Evolutionary conservation across 2,329 filamentous ascomycete genomes (phyloP).

Genomic region (Colletotrichum cordylinicola): DNA sequence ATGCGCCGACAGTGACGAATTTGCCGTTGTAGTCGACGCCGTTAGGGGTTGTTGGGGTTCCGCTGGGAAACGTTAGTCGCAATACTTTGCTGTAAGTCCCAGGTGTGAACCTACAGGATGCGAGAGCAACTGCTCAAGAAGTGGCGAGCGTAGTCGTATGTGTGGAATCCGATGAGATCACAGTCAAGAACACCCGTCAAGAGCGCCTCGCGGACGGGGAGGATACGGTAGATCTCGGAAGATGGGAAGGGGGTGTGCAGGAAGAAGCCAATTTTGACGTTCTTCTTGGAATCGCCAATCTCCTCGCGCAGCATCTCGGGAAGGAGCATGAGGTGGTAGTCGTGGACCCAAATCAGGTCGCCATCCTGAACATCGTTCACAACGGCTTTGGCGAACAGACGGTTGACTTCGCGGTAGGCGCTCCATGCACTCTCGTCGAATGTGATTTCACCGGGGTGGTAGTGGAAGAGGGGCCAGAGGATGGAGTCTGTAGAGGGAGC

Average conservation of each 20-base stretch:
- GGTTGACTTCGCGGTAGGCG: slow-evolving; percentile 92
- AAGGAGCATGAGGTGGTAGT: slow-evolving; percentile 97
- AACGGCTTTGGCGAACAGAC: slow-evolving; percentile 87
- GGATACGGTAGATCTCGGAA: slow-evolving; percentile 94
- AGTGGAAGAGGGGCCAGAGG: slow-evolving; percentile 98
- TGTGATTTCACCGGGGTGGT: slow-evolving; percentile 97
- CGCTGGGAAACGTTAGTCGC: slow-evolving; percentile 38
- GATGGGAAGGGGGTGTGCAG: slow-evolving; percentile 96
- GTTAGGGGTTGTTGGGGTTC: slow-evolving; percentile 83
- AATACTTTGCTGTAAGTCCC: neutral
- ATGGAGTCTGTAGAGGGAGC: slow-evolving; percentile 74
- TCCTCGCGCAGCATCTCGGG: slow-evolving; percentile 95
- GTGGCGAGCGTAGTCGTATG: slow-evolving; percentile 98
- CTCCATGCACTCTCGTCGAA: slow-evolving; percentile 96
- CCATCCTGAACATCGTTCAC: slow-evolving; percentile 88
- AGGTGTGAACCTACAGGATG: slow-evolving; percentile 67
- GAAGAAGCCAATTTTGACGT: slow-evolving; percentile 98
- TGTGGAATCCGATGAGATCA: slow-evolving; percentile 97
- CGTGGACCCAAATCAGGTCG: slow-evolving; percentile 97
- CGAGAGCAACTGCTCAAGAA: slow-evolving; percentile 97
- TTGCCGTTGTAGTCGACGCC: slow-evolving; percentile 90
- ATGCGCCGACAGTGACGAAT: slow-evolving; percentile 90
- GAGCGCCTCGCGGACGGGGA: slow-evolving; percentile 90
- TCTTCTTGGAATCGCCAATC: slow-evolving; percentile 80
- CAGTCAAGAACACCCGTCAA: slow-evolving; percentile 88